Percentiles rank a stretch among this genome's conserved stretches.
Evolutionary conservation across 441 rosid species (phyloP).

Genomic region (Arabidopsis hybrid): DNA sequence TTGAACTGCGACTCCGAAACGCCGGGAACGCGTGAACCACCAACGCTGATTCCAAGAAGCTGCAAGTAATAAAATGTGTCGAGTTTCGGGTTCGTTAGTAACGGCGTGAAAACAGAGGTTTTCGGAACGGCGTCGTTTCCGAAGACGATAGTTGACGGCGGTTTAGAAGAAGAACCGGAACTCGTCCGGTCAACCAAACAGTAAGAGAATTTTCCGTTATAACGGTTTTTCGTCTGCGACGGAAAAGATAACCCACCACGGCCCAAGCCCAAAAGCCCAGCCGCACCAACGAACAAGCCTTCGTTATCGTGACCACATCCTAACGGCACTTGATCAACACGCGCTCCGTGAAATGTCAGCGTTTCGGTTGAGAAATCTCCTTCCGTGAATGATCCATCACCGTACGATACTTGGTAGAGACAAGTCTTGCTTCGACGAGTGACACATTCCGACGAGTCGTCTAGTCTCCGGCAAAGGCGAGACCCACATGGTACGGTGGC

Average conservation of each 20-base stretch:
- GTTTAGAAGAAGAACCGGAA: constrained; percentile 61
- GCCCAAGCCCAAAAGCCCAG: constrained; percentile 87
- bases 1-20: constrained; percentile 73
- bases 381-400: constrained; percentile 85
- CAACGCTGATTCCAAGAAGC: constrained; percentile 85
- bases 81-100: constrained; percentile 74
- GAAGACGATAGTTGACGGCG: constrained; percentile 78
- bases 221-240: constrained; percentile 70
- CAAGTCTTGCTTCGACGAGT: constrained; percentile 53
- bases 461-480: constrained; percentile 70
- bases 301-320: constrained; percentile 93
- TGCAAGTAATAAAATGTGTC: constrained; percentile 90
- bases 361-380: constrained; percentile 92
- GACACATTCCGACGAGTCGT: constrained; percentile 71
- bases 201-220: constrained; percentile 76
- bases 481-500: constrained; percentile 63
- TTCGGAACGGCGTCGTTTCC: constrained; percentile 70
- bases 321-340: constrained; percentile 68
- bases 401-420: constrained; percentile 87
- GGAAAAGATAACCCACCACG: constrained; percentile 87
- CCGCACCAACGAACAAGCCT: constrained; percentile 88
- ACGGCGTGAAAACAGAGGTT: constrained; percentile 75
- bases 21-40: constrained; percentile 73
- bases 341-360: constrained; percentile 66
- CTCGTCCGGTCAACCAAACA: constrained; percentile 78